A percentile compares a stretch with the other conserved stretches of the same genome.
Evolutionary conservation across 2,329 filamentous ascomycete genomes (phyloP).

Genomic region (Ophiostoma quercus): DNA sequence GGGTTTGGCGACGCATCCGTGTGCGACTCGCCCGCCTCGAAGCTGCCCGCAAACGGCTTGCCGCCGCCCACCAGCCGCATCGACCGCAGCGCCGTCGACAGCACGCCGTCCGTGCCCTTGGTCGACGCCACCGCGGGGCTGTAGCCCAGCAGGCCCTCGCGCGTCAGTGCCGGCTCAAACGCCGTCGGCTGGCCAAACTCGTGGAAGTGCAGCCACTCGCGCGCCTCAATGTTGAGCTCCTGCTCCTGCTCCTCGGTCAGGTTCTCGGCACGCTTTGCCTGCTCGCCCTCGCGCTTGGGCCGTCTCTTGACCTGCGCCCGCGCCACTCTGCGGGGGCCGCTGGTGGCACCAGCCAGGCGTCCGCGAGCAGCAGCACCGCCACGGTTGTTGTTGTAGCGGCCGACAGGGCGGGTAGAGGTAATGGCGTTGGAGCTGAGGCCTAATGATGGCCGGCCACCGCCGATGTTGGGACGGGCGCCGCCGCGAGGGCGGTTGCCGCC

Average conservation of each 20-base stretch:
- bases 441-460: neutral
- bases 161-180: constrained; percentile 36
- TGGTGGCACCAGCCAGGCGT: neutral
- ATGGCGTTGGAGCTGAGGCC: neutral
- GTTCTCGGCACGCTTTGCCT: constrained; percentile 4
- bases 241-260: constrained; percentile 12
- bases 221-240: constrained; percentile 22
- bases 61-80: constrained; percentile 40
- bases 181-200: constrained; percentile 32
- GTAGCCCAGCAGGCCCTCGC: constrained; percentile 36
- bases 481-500: neutral
- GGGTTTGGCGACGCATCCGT: constrained; percentile 21
- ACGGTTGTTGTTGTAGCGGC: neutral
- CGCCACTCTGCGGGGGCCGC: neutral
- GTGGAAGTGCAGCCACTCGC: constrained; percentile 30
- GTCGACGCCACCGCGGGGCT: constrained; percentile 37
- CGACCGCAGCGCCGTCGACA: constrained; percentile 36
- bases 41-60: constrained; percentile 33
- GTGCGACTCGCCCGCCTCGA: constrained; percentile 14
- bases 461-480: neutral
- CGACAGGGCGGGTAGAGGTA: neutral
- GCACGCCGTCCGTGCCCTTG: constrained; percentile 32
- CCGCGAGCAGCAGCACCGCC: neutral
- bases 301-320: neutral
- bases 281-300: constrained; percentile 18